Percentiles rank a stretch among this genome's conserved stretches.
phyloP scores from a whole-genome alignment of 495 filamentous ascomycete species.

The Pseudoneurospora amorphoporcata region DNA sequence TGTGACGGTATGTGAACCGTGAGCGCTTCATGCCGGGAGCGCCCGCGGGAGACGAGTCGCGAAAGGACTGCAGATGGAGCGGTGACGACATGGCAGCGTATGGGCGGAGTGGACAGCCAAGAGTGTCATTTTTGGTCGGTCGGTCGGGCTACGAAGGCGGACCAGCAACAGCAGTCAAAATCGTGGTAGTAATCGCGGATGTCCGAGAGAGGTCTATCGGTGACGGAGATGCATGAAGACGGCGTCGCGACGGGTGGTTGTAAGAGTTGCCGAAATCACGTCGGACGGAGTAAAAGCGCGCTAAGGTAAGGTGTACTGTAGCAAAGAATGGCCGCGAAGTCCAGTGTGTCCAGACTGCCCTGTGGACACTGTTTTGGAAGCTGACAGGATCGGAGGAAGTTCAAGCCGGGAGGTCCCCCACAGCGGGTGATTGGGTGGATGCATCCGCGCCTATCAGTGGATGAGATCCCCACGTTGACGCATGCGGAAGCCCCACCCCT shows the following conservation, averaged over 20 bases:
- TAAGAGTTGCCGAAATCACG: background rate
- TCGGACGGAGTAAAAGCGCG: background rate
- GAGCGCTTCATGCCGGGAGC: conserved; percentile 44
- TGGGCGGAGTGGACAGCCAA: conserved; percentile 19
- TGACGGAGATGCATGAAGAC: background rate
- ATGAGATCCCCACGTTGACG: background rate
- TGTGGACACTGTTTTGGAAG: background rate
- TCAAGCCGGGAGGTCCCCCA: background rate
- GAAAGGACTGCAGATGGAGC: conserved; percentile 17
- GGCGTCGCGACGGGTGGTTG: background rate
- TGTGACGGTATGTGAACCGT: conserved; percentile 73
- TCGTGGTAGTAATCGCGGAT: background rate
- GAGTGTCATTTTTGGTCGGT: background rate
- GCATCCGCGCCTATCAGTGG: background rate
- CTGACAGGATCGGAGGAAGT: background rate
- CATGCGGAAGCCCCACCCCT: background rate
- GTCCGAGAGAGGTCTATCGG: background rate
- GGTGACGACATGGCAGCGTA: conserved; percentile 18
- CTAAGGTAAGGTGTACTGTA: background rate
- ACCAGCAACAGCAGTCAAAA: background rate
- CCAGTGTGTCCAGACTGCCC: background rate
- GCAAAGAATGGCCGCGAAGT: background rate
- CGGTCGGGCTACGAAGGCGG: background rate
- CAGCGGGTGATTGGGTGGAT: background rate
- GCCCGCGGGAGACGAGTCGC: conserved; percentile 28